Conservation (phyloP, 345 rosid species). For the Moricandia moricandioides region DNA sequence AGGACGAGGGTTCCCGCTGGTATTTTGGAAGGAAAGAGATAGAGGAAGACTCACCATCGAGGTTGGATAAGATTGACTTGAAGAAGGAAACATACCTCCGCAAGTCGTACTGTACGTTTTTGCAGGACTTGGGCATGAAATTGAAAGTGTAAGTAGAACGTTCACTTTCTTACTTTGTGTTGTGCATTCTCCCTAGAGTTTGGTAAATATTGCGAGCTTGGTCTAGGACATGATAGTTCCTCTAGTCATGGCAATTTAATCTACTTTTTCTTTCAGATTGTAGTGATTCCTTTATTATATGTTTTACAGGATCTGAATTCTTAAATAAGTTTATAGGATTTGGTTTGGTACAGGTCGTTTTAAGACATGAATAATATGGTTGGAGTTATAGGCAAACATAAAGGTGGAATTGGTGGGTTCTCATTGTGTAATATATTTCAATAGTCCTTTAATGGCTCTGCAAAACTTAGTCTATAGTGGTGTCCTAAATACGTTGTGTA, state of each 20-base stretch:
- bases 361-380: not conserved
- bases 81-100: conserved; percentile 92
- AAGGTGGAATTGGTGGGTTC: not conserved
- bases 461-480: not conserved
- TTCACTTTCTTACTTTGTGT: not conserved
- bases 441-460: not conserved
- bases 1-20: conserved; percentile 71
- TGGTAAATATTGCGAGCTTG: not conserved
- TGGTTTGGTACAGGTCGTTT: conserved; percentile 3
- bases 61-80: conserved; percentile 83
- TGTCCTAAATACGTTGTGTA: not conserved
- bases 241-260: not conserved
- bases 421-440: not conserved
- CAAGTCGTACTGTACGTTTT: conserved; percentile 93
- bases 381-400: not conserved
- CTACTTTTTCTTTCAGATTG: too few relatives aligned
- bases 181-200: not conserved
- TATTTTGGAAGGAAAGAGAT: conserved; percentile 86
- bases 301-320: not conserved
- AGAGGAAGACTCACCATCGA: conserved; percentile 90
- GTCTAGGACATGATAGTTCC: not conserved
- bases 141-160: conserved; percentile 81
- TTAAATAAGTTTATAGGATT: not conserved
- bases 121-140: conserved; percentile 98
- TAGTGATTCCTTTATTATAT: too few relatives aligned